Evolutionary conservation across 768 basidiomycete genomes (phyloP).

Genomic region (Xerocomellus dryophilus): DNA sequence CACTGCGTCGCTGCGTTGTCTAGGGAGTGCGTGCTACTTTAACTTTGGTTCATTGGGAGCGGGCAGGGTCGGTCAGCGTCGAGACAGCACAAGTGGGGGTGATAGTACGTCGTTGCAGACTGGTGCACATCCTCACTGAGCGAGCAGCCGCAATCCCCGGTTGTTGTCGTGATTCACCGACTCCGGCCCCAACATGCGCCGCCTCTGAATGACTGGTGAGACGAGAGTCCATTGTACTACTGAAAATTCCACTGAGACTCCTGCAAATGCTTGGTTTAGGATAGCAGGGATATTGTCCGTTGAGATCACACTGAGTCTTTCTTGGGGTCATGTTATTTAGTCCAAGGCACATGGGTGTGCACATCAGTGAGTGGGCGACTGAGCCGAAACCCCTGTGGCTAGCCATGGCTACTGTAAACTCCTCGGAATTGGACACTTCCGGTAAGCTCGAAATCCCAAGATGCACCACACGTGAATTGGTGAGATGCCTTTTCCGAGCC

Average conservation of each 20-base stretch:
- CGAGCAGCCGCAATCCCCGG: too few relatives aligned
- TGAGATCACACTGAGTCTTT: too few relatives aligned
- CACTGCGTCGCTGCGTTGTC: constrained; percentile 12
- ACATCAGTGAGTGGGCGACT: too few relatives aligned
- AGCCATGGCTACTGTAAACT: too few relatives aligned
- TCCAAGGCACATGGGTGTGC: background rate
- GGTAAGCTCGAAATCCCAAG: background rate
- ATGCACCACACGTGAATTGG: background rate
- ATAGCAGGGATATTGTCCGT: background rate
- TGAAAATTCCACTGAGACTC: background rate
- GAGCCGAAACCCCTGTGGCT: too few relatives aligned
- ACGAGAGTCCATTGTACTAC: background rate
- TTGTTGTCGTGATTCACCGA: too few relatives aligned
- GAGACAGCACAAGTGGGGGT: background rate
- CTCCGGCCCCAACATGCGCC: too few relatives aligned
- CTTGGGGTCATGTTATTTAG: too few relatives aligned
- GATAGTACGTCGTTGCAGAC: background rate
- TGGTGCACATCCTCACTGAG: too few relatives aligned
- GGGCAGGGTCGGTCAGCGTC: background rate
- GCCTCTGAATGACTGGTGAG: too few relatives aligned
- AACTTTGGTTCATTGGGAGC: constrained; percentile 30
- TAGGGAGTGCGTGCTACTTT: constrained; percentile 20
- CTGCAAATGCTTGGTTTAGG: background rate
- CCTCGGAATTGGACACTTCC: too few relatives aligned
- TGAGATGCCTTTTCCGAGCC: background rate